These are phyloP conservation scores for Chlorella vulgaris DNA, from an alignment of 139 green algal species.

Conservation along the genomic window DNA sequence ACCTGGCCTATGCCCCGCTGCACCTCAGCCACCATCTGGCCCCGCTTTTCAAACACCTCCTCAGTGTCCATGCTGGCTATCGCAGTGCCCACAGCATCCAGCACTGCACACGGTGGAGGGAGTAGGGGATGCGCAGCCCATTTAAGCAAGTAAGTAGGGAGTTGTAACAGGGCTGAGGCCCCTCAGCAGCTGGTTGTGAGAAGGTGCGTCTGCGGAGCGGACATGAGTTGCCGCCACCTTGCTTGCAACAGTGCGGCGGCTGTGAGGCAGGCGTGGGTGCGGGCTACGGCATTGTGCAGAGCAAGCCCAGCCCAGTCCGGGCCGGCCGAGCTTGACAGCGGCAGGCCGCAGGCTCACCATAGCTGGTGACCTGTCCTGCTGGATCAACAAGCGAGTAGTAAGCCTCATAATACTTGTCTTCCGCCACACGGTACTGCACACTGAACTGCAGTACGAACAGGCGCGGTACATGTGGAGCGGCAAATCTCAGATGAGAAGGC, in stretches of 20 bases:
- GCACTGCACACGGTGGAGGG: not conserved
- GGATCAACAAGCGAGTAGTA: constrained; percentile 20
- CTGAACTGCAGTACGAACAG: constrained; percentile 6
- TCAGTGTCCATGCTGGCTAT: constrained; percentile 1
- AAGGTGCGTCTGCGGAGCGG: no score
- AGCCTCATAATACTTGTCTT: constrained; percentile 3
- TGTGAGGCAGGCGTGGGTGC: no score
- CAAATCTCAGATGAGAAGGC: not conserved
- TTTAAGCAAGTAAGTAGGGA: not conserved
- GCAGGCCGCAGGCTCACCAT: not conserved
- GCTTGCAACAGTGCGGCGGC: no score
- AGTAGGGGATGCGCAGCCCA: not conserved
- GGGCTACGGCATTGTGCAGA: no score
- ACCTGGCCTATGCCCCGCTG: not conserved
- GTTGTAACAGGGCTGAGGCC: not conserved
- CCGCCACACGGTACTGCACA: constrained; percentile 22
- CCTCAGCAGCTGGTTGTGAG: no score
- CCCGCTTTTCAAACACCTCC: constrained; percentile 1
- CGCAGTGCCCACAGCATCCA: constrained; percentile 4
- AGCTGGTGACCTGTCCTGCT: constrained; percentile 3
- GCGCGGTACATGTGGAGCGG: not conserved
- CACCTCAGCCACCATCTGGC: not conserved
- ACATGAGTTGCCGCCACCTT: no score
- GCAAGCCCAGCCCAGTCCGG: no score
- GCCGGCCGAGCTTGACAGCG: no score